Evolutionary conservation across 306 rosid genomes (phyloP), one percentile per base, ranked within the genome.

Genomic region (Nissolia schottii): DNA sequence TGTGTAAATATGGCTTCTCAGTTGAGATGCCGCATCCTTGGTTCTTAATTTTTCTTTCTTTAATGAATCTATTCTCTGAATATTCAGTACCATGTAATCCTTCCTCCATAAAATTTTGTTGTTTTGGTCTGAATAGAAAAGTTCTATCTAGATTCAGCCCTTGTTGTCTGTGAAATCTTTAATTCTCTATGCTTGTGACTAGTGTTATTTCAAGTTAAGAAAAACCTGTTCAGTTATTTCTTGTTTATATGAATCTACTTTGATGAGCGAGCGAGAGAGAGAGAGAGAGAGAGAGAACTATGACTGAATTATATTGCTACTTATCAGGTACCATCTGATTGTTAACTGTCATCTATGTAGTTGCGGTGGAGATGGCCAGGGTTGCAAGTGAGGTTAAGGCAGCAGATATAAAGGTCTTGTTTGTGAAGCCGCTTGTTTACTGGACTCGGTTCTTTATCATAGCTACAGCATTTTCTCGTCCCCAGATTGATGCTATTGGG

Each of bases 391-490:
- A 94, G 16, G 97, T 91, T 51, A 94, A 94, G 81, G 98, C 97
- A 4, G 96, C 81, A 31, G 98, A 93, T 83, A 91, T 91, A 77
- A 88, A 56, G 80, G 97, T 94, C 48, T 86, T 94, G 35, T 91
- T 94, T 80, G 98, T 94, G 92, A 91, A 91, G 86, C 98, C 98
- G 75, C 87, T 94, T 23, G 97, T 94, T 57, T 94, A 94, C 57
- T 93, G 98, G 98, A 91, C 98, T 77, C 86, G 91, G 40, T 91
- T 91, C 83, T 93, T 91, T 72, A 87, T 93, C 70, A 91, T 93
- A 73, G 87, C 87, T 46, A 93, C 98, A 0, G 97, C 96, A 34
- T 93, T 93, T 84, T 93, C 98, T 82, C 96, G 96, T 35, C 98
- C 97, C 34, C 98, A 93, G 70, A 85, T 87, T 57, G 89, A 89